Percentiles rank a stretch among this genome's conserved stretches.
phyloP scores from a whole-genome alignment of 108 stramenopile genomes.

The Cyclotella kingstonii region DNA sequence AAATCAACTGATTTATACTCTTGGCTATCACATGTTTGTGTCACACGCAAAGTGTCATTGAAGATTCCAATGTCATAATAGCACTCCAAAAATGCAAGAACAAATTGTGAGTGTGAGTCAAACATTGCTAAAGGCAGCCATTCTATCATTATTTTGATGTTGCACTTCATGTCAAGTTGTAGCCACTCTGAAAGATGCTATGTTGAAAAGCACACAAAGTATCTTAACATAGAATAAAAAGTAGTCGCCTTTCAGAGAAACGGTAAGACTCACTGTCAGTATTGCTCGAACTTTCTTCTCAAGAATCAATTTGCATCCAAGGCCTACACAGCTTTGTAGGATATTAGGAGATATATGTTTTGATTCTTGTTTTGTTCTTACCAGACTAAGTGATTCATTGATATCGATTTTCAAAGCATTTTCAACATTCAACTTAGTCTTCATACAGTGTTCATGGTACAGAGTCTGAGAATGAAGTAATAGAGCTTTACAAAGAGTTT shows the following conservation, averaged over 20 bases:
- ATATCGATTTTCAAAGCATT: conserved; percentile 12
- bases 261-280: conserved; percentile 32
- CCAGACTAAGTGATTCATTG: conserved; percentile 37
- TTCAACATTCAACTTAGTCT: conserved; percentile 20
- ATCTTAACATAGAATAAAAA: not conserved
- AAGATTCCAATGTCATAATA: conserved; percentile 60
- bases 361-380: conserved; percentile 45
- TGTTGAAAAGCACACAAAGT: not conserved
- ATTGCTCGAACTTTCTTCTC: conserved; percentile 66
- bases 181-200: conserved; percentile 51
- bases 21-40: conserved; percentile 35
- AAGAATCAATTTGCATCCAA: conserved; percentile 75
- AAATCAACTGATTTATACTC: conserved; percentile 60
- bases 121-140: conserved; percentile 81
- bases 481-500: conserved; percentile 67
- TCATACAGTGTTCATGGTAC: conserved; percentile 75
- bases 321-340: conserved; percentile 61
- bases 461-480: conserved; percentile 77
- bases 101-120: conserved; percentile 66
- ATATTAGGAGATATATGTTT: conserved; percentile 52
- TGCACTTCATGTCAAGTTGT: conserved; percentile 22
- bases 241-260: not conserved
- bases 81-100: conserved; percentile 34
- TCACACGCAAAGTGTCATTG: conserved; percentile 62
- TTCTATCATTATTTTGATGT: conserved; percentile 44